These are phyloP conservation scores for Mucor lusitanicus DNA, from an alignment of 371 early-diverging fungal genomes.

Conservation along the genomic window DNA sequence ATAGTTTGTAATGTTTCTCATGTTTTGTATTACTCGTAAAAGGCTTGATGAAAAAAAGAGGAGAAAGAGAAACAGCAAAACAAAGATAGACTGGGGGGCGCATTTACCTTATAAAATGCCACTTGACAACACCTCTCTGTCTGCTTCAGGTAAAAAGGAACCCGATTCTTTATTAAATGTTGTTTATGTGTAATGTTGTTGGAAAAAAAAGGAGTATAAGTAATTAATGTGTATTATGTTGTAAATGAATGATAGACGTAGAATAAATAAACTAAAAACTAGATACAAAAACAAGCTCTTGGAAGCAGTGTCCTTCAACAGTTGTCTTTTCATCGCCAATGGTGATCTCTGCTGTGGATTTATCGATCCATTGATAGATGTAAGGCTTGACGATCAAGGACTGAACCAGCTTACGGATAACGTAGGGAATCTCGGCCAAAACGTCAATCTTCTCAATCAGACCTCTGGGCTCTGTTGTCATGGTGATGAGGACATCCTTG, in stretches of 20 bases:
- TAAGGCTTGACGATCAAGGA: conserved; percentile 92
- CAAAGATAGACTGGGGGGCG: neutral
- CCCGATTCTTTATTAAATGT: neutral
- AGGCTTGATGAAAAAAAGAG: neutral
- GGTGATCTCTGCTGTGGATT: conserved; percentile 60
- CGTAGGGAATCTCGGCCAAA: conserved; percentile 84
- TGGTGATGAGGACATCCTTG: conserved; percentile 63
- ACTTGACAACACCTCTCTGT: neutral
- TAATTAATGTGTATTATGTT: neutral
- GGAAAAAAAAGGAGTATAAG: neutral
- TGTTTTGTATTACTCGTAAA: neutral
- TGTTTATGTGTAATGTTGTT: neutral
- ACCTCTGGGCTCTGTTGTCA: conserved; percentile 61
- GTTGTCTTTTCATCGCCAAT: conserved; percentile 67
- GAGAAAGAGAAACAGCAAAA: neutral
- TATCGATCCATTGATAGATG: conserved; percentile 87
- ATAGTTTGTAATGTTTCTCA: neutral
- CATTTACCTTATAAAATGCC: neutral
- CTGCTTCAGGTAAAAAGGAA: too few species aligned
- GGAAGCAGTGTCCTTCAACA: conserved; percentile 66
- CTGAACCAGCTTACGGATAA: conserved; percentile 88
- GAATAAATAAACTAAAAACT: conserved; percentile 28
- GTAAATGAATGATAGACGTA: neutral
- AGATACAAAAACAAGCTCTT: conserved; percentile 66
- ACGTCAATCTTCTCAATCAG: conserved; percentile 84